Base-by-base conservation (phyloP, 1,139 yeast species). In the Yamadazyma siamensis region DNA sequence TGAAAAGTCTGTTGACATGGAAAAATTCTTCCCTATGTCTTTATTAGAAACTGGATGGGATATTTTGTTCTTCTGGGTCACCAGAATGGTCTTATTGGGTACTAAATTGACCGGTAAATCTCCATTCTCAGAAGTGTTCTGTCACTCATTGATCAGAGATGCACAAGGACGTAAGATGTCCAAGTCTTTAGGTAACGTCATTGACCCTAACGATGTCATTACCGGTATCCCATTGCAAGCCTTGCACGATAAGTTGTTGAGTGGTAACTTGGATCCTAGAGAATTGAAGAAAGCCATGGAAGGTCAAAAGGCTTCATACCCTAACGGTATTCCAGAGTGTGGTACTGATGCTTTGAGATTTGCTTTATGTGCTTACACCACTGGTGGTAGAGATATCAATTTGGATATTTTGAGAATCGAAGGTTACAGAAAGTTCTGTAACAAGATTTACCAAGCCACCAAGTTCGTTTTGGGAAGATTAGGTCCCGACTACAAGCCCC, bases 121-220 rank as follows among this genome's bases (percentile, higher is more conserved):
- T 41, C 98, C 98, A 39, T 91, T 91, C 73, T 82, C 77, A 50
- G 97, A 91, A 64, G 97, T 91, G 15, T 91, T 88, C 77, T 91
- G 98, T 62, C 98, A 91, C 60, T 89, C 98, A 13, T 80, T 91
- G 59, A 96, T 91, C 29, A 88, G 98, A 67, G 98, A 91, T 63
- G 95, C 98, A 34, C 98, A 91, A 64, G 98, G 98, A 46, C 83
- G 98, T 62, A 91, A 91, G 67, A 91, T 89, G 97, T 89, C 97
- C 43, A 91, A 91, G 66, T 87, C 96, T 35, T 72, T 91, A 48
- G 98, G 98, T 64, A 91, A 91, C 50, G 98, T 91, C 40, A 67
- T 91, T 51, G 97, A 91, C 63, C 98, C 98, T 41, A 73, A 83
- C 47, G 97, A 91, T 59, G 97, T 91, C 36, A 88, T 94, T 46